phyloP scores from a whole-genome alignment of 768 basidiomycete species.

The Mycena epipterygia region DNA sequence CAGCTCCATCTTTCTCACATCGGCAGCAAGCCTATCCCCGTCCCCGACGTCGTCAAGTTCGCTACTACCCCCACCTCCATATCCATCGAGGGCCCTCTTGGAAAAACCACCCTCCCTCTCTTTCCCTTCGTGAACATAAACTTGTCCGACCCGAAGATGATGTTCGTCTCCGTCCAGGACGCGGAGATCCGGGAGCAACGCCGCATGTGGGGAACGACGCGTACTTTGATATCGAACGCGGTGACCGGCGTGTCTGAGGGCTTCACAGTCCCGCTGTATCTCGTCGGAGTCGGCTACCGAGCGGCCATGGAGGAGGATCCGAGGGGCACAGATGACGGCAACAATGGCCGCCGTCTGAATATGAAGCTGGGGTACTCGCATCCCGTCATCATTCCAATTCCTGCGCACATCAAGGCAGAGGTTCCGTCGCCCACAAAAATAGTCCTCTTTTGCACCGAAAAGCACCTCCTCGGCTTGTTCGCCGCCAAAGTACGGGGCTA shows the following conservation, averaged over 20 bases:
- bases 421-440: slow-evolving; percentile 91
- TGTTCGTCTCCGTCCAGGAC: slow-evolving; percentile 71
- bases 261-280: slow-evolving; percentile 84
- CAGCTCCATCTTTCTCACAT: slow-evolving; percentile 47
- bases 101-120: slow-evolving; percentile 27
- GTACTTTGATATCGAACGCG: slow-evolving; percentile 91
- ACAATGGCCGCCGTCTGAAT: slow-evolving; percentile 77
- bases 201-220: slow-evolving; percentile 95
- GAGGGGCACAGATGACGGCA: slow-evolving; percentile 71
- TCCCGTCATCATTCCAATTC: slow-evolving; percentile 86
- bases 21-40: slow-evolving; percentile 51
- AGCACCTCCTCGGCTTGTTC: slow-evolving; percentile 89
- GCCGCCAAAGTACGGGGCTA: slow-evolving; percentile 81
- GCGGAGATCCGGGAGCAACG: slow-evolving; percentile 68
- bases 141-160: slow-evolving; percentile 2
- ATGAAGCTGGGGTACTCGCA: slow-evolving; percentile 97
- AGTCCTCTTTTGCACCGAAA: slow-evolving; percentile 82
- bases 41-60: slow-evolving; percentile 33
- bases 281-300: slow-evolving; percentile 97
- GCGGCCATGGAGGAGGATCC: slow-evolving; percentile 89
- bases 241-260: slow-evolving; percentile 92
- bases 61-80: slow-evolving; percentile 30
- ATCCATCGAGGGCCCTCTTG: slow-evolving; percentile 28
- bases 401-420: slow-evolving; percentile 89
- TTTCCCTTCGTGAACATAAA: slow-evolving; percentile 47